A percentile compares a stretch with the other conserved stretches of the same genome.
These are phyloP conservation scores for Hypomontagnella submonticulosa DNA, from an alignment of 495 filamentous ascomycete species.

Conservation along the genomic window DNA sequence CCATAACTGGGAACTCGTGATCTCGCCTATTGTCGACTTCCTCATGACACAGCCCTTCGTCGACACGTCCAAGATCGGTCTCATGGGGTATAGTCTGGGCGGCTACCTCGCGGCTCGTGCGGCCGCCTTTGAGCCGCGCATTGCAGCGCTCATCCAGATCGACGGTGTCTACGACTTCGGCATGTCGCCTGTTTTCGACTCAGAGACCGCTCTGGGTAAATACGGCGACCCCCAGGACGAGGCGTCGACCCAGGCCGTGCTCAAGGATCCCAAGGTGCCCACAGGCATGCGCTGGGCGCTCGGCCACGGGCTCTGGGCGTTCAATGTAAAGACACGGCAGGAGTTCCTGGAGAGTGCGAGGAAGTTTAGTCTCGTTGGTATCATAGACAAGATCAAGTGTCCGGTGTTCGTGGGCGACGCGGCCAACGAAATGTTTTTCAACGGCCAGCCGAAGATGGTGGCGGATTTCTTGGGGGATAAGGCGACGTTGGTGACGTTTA, in stretches of 20 bases:
- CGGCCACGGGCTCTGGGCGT: constrained; percentile 55
- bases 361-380: constrained; percentile 39
- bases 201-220: neutral
- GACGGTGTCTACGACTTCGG: constrained; percentile 53
- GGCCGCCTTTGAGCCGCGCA: constrained; percentile 56
- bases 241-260: constrained; percentile 23
- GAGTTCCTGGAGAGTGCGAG: constrained; percentile 43
- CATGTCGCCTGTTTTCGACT: constrained; percentile 2
- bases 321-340: constrained; percentile 47
- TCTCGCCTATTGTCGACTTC: constrained; percentile 59
- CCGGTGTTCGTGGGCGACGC: constrained; percentile 52
- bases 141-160: constrained; percentile 52
- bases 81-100: constrained; percentile 54
- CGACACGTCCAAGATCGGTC: constrained; percentile 43
- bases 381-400: constrained; percentile 46
- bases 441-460: constrained; percentile 49
- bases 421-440: constrained; percentile 47
- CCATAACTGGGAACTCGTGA: constrained; percentile 59
- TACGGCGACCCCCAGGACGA: constrained; percentile 7
- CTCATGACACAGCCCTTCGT: constrained; percentile 44
- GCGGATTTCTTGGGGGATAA: constrained; percentile 42
- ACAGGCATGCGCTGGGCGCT: constrained; percentile 47
- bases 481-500: constrained; percentile 44
- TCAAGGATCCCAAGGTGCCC: constrained; percentile 6
- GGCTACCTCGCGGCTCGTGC: constrained; percentile 53